Evolutionary conservation across 192 early-diverging fungal genomes (phyloP).

Genomic region (Lunasporangiospora selenospora): DNA sequence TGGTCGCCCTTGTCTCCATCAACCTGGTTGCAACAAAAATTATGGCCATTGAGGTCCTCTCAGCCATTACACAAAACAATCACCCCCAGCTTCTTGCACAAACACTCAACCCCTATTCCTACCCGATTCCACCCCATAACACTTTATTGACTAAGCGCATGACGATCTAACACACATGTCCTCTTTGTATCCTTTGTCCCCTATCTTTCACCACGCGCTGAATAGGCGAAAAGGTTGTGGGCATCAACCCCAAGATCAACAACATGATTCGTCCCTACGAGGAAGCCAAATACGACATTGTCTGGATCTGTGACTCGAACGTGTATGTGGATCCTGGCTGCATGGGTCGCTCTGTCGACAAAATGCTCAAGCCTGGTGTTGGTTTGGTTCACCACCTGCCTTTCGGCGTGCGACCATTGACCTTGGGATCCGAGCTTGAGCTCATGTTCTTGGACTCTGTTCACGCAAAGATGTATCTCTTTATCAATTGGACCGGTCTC

Average conservation of each 20-base stretch:
- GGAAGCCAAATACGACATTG: slow-evolving; percentile 79
- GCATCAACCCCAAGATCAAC: slow-evolving; percentile 97
- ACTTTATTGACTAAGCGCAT: slow-evolving; percentile 6
- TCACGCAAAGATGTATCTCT: slow-evolving; percentile 95
- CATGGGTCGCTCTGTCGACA: slow-evolving; percentile 82
- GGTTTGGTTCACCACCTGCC: slow-evolving; percentile 97
- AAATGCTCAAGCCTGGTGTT: slow-evolving; percentile 72
- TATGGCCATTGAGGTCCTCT: no score
- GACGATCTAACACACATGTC: no score
- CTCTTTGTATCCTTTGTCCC: slow-evolving; percentile 1
- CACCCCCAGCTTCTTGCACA: not conserved
- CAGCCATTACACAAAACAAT: no score
- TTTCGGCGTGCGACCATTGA: slow-evolving; percentile 73
- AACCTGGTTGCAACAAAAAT: no score
- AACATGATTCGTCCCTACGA: slow-evolving; percentile 89
- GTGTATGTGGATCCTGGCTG: slow-evolving; percentile 80
- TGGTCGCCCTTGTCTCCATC: no score
- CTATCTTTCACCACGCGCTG: no score
- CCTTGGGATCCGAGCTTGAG: slow-evolving; percentile 86
- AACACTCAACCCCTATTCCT: not conserved
- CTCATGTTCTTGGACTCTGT: slow-evolving; percentile 86
- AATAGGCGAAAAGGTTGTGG: slow-evolving; percentile 71
- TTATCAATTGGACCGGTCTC: slow-evolving; percentile 86
- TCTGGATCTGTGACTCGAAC: slow-evolving; percentile 97
- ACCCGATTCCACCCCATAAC: not conserved